These are phyloP conservation scores for Sclerotinia trifoliorum DNA, from an alignment of 2,329 filamentous ascomycete species.

Conservation along the genomic window DNA sequence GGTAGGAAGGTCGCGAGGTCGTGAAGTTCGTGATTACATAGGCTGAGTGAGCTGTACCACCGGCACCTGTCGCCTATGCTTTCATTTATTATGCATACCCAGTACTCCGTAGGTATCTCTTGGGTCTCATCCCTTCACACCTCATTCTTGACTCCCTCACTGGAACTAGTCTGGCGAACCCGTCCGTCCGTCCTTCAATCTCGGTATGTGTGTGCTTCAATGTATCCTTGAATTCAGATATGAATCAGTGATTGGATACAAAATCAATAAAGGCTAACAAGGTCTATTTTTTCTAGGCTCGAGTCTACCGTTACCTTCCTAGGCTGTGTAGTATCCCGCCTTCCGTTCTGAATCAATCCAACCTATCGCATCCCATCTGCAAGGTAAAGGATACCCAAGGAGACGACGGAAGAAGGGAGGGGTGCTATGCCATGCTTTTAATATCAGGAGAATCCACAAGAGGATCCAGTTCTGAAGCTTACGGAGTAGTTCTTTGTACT, in stretches of 20 bases:
- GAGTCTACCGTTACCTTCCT: background rate
- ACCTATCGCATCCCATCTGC: background rate
- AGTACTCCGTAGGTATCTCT: background rate
- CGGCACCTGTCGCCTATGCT: background rate
- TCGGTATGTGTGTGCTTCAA: background rate
- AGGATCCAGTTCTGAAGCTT: background rate
- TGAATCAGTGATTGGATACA: background rate
- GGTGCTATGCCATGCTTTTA: background rate
- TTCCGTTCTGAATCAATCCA: background rate
- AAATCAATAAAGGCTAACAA: constrained; percentile 8
- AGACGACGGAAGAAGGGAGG: background rate
- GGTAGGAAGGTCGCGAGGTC: background rate
- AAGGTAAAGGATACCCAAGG: constrained; percentile 2
- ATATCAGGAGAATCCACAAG: constrained; percentile 11
- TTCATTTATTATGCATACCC: background rate
- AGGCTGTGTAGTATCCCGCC: background rate
- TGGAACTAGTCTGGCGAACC: background rate
- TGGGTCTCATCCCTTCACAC: background rate
- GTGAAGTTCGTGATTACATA: background rate
- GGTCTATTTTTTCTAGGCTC: background rate
- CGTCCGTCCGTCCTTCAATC: background rate
- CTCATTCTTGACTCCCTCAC: background rate
- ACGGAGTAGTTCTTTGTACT: background rate
- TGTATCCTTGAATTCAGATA: background rate
- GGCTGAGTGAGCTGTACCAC: background rate